A percentile compares a stretch with the other conserved stretches of the same genome.
These are phyloP conservation scores for Hypoxylon lenormandii DNA, from an alignment of 495 filamentous ascomycete species.

Conservation along the genomic window DNA sequence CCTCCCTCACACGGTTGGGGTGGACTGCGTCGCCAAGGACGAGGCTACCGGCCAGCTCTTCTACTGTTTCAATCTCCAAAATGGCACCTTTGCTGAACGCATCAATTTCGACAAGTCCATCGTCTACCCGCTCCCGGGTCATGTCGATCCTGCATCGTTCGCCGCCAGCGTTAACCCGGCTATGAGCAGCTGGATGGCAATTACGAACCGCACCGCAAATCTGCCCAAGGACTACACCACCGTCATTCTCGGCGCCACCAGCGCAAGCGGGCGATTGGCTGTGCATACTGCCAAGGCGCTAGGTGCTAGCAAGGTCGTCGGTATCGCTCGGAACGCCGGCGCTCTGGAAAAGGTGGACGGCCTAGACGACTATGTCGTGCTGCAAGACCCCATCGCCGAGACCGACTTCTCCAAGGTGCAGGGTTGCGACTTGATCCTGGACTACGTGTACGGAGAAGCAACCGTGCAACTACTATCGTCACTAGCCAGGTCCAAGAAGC, in stretches of 20 bases:
- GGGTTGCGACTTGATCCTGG: slow-evolving; percentile 45
- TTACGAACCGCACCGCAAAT: slow-evolving; percentile 52
- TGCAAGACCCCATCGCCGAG: slow-evolving; percentile 50
- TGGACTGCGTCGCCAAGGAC: slow-evolving; percentile 56
- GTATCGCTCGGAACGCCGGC: slow-evolving; percentile 54
- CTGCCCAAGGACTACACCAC: slow-evolving; percentile 53
- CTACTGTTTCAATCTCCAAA: slow-evolving; percentile 55
- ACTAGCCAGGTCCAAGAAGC: slow-evolving; percentile 30
- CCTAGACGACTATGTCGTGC: slow-evolving; percentile 54
- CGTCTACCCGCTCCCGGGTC: slow-evolving; percentile 49
- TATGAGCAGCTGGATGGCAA: slow-evolving; percentile 60
- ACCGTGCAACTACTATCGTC: slow-evolving; percentile 43
- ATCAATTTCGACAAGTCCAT: slow-evolving; percentile 53
- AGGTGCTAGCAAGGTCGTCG: slow-evolving; percentile 59
- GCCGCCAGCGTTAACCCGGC: slow-evolving; percentile 62
- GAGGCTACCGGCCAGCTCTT: slow-evolving; percentile 52
- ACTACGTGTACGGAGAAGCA: slow-evolving; percentile 51
- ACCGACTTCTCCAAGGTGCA: slow-evolving; percentile 54
- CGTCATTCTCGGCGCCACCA: slow-evolving; percentile 61
- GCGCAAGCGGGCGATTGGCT: slow-evolving; percentile 56
- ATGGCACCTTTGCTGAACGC: slow-evolving; percentile 52
- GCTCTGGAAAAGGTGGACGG: slow-evolving; percentile 46
- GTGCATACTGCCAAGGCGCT: slow-evolving; percentile 53
- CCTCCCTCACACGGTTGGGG: slow-evolving; percentile 56
- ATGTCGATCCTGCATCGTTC: slow-evolving; percentile 55